Base-by-base conservation (phyloP, 495 filamentous ascomycete species). In the Chaetomium fimeti region DNA sequence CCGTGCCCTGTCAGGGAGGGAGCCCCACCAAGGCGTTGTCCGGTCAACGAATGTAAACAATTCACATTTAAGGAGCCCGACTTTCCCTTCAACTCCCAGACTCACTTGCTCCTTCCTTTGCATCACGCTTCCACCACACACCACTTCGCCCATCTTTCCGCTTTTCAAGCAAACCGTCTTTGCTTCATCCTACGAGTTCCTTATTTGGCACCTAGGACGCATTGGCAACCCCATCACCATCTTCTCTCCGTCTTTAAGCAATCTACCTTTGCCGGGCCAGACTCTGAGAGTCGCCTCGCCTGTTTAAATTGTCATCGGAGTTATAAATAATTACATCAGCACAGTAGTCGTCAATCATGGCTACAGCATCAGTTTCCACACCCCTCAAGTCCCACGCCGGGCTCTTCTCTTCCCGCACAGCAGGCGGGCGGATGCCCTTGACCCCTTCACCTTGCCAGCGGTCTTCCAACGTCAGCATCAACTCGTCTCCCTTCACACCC, bases 321-420 rank as follows among this genome's bases (percentile, higher is more conserved):
- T 78, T 75, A 84, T 78, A 74, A 56, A 66, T 71, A 74, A 56
- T 65, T 71, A 72, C 71, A 27, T n/a, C 55, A 69, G 49, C 61
- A 68, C 59, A 57, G 69, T 62, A 67, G 71, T 75, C 74, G 74
- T 68, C 76, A 84, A 68, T 55, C 72, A 98, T 98, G 94, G 92
- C 94, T 75, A 90, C 91, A 72, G 84, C 87, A 77, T 83, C 89
- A 71, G 88, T 97, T 74, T 89, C 90, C 61, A 98, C 94, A 62
- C 94, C 94, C 47, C 81, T 93, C 74, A 97, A 95, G 84, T 92
- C 89, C 83, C 93, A 96, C 77, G 85, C 89, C 77, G 91, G 91
- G 60, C 83, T 97, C 71, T 97, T 98, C 81, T 93, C 91, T 63
- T 86, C 89, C 67, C 91, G 91, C 75, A 93, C 92, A 71, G 94